These are phyloP conservation scores for Paspalum notatum DNA, from an alignment of 176 grass and related monocot genomes.

Conservation along the genomic window DNA sequence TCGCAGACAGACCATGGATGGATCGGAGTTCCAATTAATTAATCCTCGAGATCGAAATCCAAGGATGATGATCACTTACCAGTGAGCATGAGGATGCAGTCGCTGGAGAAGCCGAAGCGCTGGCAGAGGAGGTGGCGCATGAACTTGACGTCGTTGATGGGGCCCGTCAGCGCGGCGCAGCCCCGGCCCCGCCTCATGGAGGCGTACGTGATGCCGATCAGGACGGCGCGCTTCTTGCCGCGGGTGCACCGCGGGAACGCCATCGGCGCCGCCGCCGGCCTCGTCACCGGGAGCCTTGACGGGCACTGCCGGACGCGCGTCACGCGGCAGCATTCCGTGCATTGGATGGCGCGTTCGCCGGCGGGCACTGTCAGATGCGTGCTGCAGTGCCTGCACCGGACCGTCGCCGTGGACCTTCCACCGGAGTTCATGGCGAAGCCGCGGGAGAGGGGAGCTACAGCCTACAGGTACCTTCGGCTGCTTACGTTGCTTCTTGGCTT, in stretches of 20 bases:
- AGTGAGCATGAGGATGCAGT: slow-evolving; percentile 70
- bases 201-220: slow-evolving; percentile 77
- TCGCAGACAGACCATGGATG: background rate
- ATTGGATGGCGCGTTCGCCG: slow-evolving; percentile 44
- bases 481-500: background rate
- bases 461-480: background rate
- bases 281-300: too few species aligned
- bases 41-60: too few species aligned
- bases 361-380: slow-evolving; percentile 19
- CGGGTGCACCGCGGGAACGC: slow-evolving; percentile 49
- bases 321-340: slow-evolving; percentile 51
- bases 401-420: background rate
- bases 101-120: slow-evolving; percentile 63
- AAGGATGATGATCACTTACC: background rate
- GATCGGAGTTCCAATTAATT: too few species aligned
- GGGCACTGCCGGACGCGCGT: slow-evolving; percentile 38
- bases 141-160: slow-evolving; percentile 89
- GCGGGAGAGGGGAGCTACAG: background rate
- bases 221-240: slow-evolving; percentile 77
- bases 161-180: slow-evolving; percentile 56
- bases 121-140: slow-evolving; percentile 68
- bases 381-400: slow-evolving; percentile 48
- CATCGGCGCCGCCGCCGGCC: background rate
- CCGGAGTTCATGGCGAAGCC: slow-evolving; percentile 42
- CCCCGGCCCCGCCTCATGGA: slow-evolving; percentile 3